Evolutionary conservation across 2,329 filamentous ascomycete species (phyloP), one percentile per base, ranked within the genome.

Genomic region (Amauroascus niger): DNA sequence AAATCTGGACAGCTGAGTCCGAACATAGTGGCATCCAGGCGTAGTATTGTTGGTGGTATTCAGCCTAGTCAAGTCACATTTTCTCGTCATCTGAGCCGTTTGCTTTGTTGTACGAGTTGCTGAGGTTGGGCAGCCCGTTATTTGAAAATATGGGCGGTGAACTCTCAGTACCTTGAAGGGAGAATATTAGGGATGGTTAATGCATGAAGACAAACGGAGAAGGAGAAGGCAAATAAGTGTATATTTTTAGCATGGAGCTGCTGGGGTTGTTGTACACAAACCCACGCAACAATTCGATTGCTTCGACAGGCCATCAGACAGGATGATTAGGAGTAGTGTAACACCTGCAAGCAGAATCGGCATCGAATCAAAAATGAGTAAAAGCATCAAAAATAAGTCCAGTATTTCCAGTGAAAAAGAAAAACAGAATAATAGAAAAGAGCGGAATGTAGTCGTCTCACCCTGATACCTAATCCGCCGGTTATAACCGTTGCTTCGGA

Each of bases 61-160:
- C 32, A 30, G 20, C 8, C 33, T 37, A 30, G 22, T 22, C 20
- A 46, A 46, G 50, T 46, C 50, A 46, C 43, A 49, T 53, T 41
- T 48, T 28, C 30, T 49, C 35, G 44, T 53, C 51, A 49, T 53
- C 44, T 53, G 43, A 48, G 45, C 33, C 45, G 37, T 49, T 49
- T 46, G 40, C 26, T 41, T 37, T 37, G 51, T 53, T 22, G 37
- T 44, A 53, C 51, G 33, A 43, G 16, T n/a, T 30, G 35, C 24
- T 43, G 18, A 39, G 20, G 41, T 52, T 24, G 41, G 50, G 50
- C 50, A 52, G 39, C 50, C 32, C 50, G n/a, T 43, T 52, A 32
- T 35, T 33, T 26, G 39, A 22, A 33, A 22, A 33, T 43, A 2
- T 16, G 28, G 28, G 39, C 28, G 39, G 49, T 51, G 49, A 51